Evolutionary conservation across 202 grass and related monocot species (phyloP).

Genomic region (Eragrostis tef): DNA sequence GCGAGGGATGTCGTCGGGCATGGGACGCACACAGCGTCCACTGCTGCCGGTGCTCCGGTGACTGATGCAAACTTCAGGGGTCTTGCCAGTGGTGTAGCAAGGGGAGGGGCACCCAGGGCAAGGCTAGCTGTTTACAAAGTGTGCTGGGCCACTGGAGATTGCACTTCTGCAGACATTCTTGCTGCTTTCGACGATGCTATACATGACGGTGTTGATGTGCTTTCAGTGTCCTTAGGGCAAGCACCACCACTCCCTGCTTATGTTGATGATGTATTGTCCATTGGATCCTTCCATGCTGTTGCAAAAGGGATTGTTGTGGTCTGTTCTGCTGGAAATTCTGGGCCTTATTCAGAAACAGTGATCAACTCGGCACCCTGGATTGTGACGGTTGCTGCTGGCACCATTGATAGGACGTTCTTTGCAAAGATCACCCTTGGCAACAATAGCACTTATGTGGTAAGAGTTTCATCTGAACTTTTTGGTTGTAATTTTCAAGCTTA

Average conservation of each 20-base stretch:
- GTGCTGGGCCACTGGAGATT: slow-evolving; percentile 87
- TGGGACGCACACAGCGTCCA: slow-evolving; percentile 91
- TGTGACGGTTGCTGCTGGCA: slow-evolving; percentile 81
- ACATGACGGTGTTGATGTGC: slow-evolving; percentile 85
- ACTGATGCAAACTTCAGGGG: slow-evolving; percentile 71
- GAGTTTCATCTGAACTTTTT: slow-evolving; percentile 24
- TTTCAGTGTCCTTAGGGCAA: slow-evolving; percentile 88
- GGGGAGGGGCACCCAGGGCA: slow-evolving; percentile 80
- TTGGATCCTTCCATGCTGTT: slow-evolving; percentile 85
- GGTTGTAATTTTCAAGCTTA: slow-evolving; percentile 12
- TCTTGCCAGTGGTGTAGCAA: slow-evolving; percentile 74
- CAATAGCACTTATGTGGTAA: slow-evolving; percentile 72
- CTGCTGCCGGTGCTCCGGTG: slow-evolving; percentile 74
- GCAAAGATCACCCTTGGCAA: slow-evolving; percentile 75
- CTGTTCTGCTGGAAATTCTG: slow-evolving; percentile 89
- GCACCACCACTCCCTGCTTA: slow-evolving; percentile 83
- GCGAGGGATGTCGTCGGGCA: slow-evolving; percentile 74
- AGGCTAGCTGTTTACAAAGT: slow-evolving; percentile 90
- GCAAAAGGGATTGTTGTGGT: slow-evolving; percentile 72
- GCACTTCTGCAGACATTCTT: slow-evolving; percentile 85
- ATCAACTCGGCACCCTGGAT: slow-evolving; percentile 93
- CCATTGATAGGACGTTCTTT: slow-evolving; percentile 81
- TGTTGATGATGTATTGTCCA: slow-evolving; percentile 80
- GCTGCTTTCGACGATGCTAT: slow-evolving; percentile 90
- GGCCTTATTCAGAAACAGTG: slow-evolving; percentile 85